A percentile compares a stretch with the other conserved stretches of the same genome.
Evolutionary conservation across 1,139 yeast species (phyloP).

Genomic region (Scheffersomyces titani): DNA sequence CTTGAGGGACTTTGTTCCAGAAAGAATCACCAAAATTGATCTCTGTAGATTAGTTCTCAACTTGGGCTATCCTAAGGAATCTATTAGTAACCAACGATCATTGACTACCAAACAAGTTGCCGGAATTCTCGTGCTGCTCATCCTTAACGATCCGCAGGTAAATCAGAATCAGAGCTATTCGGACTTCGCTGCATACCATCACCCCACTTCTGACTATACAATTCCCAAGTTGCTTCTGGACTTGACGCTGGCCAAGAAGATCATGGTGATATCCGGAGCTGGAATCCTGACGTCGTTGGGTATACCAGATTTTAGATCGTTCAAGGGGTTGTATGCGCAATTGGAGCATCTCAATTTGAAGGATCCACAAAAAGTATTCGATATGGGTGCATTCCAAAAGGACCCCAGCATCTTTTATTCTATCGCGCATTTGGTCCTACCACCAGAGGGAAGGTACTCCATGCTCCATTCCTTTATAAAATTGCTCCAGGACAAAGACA

Average conservation of each 20-base stretch:
- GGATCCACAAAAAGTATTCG: conserved; percentile 96
- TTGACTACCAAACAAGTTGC: conserved; percentile 14
- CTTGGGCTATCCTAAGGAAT: conserved; percentile 17
- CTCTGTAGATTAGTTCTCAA: conserved; percentile 16
- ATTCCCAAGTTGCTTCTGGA: conserved; percentile 9
- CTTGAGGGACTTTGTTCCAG: conserved; percentile 16
- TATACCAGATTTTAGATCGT: conserved; percentile 92
- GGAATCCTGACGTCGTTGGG: conserved; percentile 94
- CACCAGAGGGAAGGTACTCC: conserved; percentile 64
- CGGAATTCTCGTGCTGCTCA: conserved; percentile 14
- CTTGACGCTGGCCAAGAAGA: conserved; percentile 35
- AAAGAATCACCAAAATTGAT: conserved; percentile 14
- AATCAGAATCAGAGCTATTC: neutral
- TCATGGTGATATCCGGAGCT: conserved; percentile 89
- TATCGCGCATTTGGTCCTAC: conserved; percentile 84
- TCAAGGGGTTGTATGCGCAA: conserved; percentile 79
- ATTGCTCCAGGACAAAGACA: conserved; percentile 72
- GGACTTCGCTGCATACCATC: neutral
- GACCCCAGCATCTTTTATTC: conserved; percentile 86
- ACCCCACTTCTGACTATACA: conserved; percentile 1
- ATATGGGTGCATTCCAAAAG: conserved; percentile 64
- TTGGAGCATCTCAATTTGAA: conserved; percentile 64
- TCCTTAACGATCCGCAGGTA: conserved; percentile 13
- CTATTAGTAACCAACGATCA: conserved; percentile 5
- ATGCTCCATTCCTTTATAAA: conserved; percentile 86